Percentiles rank a stretch among this genome's conserved stretches.
Conservation (phyloP, 2,329 filamentous ascomycete genomes). For the Hypoxylon sp. region DNA sequence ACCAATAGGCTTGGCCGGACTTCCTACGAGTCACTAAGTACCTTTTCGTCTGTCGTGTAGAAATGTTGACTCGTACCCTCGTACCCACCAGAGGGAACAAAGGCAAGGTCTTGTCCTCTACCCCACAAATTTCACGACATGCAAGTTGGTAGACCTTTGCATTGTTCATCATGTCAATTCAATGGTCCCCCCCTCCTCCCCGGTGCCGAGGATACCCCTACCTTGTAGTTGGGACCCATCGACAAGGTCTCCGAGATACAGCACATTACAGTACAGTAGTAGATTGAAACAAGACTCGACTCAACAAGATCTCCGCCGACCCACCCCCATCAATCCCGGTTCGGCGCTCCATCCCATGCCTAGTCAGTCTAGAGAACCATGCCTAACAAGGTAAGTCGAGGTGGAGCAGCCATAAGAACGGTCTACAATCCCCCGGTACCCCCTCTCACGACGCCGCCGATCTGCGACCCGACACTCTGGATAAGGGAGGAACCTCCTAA, state of each 20-base stretch:
- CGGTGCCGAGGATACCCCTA: slow-evolving; percentile 26
- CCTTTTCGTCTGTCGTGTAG: neutral
- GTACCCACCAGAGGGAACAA: neutral
- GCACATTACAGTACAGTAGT: no score
- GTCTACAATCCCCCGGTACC: slow-evolving; percentile 7
- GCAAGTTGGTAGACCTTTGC: slow-evolving; percentile 11
- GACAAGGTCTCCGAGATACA: slow-evolving; percentile 11
- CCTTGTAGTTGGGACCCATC: slow-evolving; percentile 12
- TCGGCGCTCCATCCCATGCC: slow-evolving; percentile 11
- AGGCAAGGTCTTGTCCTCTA: neutral
- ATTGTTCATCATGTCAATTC: slow-evolving; percentile 9
- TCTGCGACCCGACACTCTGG: slow-evolving; percentile 33
- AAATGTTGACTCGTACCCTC: neutral
- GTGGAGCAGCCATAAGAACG: slow-evolving; percentile 23
- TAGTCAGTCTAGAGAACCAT: slow-evolving; percentile 16
- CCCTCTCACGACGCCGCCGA: slow-evolving; percentile 32
- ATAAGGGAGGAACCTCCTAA: slow-evolving; percentile 35
- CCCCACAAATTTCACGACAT: slow-evolving; percentile 11
- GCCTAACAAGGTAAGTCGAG: slow-evolving; percentile 10
- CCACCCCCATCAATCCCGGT: slow-evolving; percentile 20
- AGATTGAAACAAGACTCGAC: slow-evolving; percentile 22
- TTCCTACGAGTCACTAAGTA: neutral
- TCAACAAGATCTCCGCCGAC: slow-evolving; percentile 32
- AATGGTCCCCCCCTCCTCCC: neutral
- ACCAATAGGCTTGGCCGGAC: slow-evolving; percentile 1